phyloP scores from a whole-genome alignment of 140 eudicot species.

The Artemisia princeps region DNA sequence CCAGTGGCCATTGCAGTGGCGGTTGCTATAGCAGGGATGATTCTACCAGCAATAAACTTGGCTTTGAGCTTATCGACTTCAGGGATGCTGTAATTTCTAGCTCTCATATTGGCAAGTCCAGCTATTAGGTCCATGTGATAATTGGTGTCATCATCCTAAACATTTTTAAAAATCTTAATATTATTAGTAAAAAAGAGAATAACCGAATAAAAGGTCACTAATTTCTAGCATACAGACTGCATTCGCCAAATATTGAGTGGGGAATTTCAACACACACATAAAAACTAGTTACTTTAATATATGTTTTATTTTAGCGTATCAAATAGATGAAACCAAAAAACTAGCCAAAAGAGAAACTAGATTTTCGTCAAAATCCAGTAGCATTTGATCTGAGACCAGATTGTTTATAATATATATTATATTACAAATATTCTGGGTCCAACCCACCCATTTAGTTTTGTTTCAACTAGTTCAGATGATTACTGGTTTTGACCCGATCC shows the following conservation, averaged over 20 bases:
- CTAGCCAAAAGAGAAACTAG: no score
- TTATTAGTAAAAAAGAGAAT: neutral
- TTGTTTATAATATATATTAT: no score
- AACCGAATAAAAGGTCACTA: neutral
- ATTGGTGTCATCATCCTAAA: slow-evolving; percentile 72
- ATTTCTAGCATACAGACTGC: neutral
- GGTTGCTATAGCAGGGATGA: slow-evolving; percentile 87
- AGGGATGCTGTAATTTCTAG: slow-evolving; percentile 75
- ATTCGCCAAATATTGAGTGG: neutral
- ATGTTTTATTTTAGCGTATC: no score
- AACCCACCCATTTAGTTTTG: no score
- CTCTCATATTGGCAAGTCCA: slow-evolving; percentile 90
- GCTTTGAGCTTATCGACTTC: slow-evolving; percentile 89
- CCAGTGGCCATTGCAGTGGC: slow-evolving; percentile 92
- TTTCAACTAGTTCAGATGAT: no score
- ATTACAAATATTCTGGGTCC: no score
- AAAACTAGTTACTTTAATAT: neutral
- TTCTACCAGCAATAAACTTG: slow-evolving; percentile 80
- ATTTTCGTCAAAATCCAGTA: no score
- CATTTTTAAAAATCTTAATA: slow-evolving; percentile 9
- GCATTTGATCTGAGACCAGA: no score
- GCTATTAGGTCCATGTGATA: slow-evolving; percentile 84
- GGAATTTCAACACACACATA: neutral
- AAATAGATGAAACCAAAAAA: no score
- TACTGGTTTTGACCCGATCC: no score